Evolutionary conservation across 768 basidiomycete species (phyloP).

Genomic region (Pleurotus djamor): DNA sequence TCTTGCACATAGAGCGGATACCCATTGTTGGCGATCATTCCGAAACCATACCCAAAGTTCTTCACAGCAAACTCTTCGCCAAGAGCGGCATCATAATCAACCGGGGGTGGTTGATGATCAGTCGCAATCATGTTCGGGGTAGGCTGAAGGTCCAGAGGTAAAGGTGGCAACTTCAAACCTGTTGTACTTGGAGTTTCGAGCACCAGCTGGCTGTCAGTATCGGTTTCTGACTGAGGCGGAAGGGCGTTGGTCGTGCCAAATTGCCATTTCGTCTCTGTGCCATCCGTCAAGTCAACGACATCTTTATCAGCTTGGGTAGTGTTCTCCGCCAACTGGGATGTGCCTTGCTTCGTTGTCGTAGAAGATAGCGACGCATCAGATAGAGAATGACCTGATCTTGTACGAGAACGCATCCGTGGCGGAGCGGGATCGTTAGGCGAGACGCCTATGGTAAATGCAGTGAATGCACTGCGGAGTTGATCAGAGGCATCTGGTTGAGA

Average conservation of each 20-base stretch:
- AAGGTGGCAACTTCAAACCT: neutral
- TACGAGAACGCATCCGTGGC: slow-evolving; percentile 26
- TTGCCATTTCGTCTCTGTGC: slow-evolving; percentile 42
- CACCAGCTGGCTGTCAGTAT: neutral
- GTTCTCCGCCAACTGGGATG: neutral
- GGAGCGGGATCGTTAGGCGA: slow-evolving; percentile 21
- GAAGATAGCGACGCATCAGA: neutral
- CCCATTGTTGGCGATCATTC: slow-evolving; percentile 34
- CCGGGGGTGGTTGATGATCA: neutral
- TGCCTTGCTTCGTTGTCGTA: slow-evolving; percentile 10
- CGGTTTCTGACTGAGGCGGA: neutral
- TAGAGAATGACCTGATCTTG: slow-evolving; percentile 18
- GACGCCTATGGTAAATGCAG: slow-evolving; percentile 44
- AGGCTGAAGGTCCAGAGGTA: slow-evolving; percentile 6
- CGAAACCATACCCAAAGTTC: slow-evolving; percentile 67
- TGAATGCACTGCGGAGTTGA: slow-evolving; percentile 20
- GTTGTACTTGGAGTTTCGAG: neutral
- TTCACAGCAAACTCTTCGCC: slow-evolving; percentile 51
- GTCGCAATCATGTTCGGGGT: neutral
- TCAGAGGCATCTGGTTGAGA: slow-evolving; percentile 13
- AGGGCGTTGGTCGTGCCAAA: slow-evolving; percentile 45
- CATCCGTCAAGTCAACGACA: slow-evolving; percentile 29
- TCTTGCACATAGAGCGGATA: slow-evolving; percentile 27
- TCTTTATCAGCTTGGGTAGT: slow-evolving; percentile 11
- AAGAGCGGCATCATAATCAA: neutral